A percentile compares a stretch with the other conserved stretches of the same genome.
Conservation (phyloP, 73 alveolate genomes). For the Tetrahymena borealis region DNA sequence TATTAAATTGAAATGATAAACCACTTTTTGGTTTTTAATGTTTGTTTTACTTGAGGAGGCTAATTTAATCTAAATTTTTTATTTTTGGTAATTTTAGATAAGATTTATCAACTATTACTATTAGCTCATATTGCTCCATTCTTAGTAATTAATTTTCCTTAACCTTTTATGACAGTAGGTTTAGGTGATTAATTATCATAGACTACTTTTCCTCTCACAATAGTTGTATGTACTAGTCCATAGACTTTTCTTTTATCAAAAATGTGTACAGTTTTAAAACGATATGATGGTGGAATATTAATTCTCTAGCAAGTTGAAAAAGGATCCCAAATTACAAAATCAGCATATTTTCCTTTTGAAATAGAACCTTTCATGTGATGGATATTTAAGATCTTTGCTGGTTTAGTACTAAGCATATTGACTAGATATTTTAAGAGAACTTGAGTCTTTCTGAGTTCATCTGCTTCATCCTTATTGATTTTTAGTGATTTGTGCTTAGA, state of each 20-base stretch:
- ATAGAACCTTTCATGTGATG: constrained; percentile 10
- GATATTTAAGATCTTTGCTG: constrained; percentile 16
- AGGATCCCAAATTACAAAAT: constrained; percentile 19
- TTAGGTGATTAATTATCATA: background rate
- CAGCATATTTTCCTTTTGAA: constrained; percentile 13
- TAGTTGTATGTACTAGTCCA: background rate
- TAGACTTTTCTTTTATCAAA: background rate
- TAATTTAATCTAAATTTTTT: too few relatives aligned
- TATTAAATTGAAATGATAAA: too few relatives aligned
- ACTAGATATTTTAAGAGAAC: background rate
- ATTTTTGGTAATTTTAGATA: too few relatives aligned
- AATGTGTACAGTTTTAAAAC: background rate
- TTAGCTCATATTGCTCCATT: background rate
- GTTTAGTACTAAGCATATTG: constrained; percentile 5
- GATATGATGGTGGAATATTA: background rate
- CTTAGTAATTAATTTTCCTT: background rate
- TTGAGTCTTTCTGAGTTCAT: background rate
- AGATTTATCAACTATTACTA: too few relatives aligned
- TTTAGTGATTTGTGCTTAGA: background rate
- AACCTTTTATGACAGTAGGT: background rate
- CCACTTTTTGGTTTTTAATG: too few relatives aligned
- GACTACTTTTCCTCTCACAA: background rate
- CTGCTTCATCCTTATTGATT: background rate
- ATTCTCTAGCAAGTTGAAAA: background rate
- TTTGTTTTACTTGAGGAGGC: too few relatives aligned